Base-by-base conservation (phyloP, 169 alveolate genomes). In the Cystoisospora suis region DNA sequence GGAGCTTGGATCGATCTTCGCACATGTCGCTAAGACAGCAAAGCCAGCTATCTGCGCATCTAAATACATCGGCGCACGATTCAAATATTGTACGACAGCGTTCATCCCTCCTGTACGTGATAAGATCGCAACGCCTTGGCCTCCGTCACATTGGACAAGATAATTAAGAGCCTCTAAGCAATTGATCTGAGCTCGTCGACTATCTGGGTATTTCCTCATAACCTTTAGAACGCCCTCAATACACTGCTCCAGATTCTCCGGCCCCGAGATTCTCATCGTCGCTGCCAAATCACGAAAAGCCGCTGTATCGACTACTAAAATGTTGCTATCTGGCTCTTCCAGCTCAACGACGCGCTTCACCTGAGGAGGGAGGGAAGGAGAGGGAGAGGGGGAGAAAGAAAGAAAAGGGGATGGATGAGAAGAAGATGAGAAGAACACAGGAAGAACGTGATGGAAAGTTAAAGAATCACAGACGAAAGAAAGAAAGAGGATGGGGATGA, bases 311-410 rank as follows among this genome's bases (percentile, higher is more conserved):
- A 95, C 95, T 42, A 96, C 93, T 90, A 96, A 79, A 45, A 96
- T 93, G 93, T 96, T 96, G 94, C 95, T 97, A 70, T 96, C 98
- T 15, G 97, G 94, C 81, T 94, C 97, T 83, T 96, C 97, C 17
- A 94, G 92, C 81, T 96, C 98, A 38, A 95, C 94, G 47, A 96
- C 87, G 75, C 96, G 95, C 92, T 95, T 96, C 91, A 96, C 97
- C 81, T 95, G 95, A n/a, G 29, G 45, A 80, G 42, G 20, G 20
- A 70, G 23, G 46, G 58, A 75, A 75, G 42, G 12, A 9, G 58
- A 42, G 5, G 47, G 5, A 32, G 27, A 42, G n/a, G 34, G n/a
- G 58, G 34, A 75, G 2, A 7, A 75, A 23, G 23, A 23, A 70
- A 70, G 23, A 70, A 15, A 23, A 23, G 20, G 46, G 23, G 40